phyloP scores from a whole-genome alignment of 2,329 filamentous ascomycete genomes.

The Botrytis medusae region DNA sequence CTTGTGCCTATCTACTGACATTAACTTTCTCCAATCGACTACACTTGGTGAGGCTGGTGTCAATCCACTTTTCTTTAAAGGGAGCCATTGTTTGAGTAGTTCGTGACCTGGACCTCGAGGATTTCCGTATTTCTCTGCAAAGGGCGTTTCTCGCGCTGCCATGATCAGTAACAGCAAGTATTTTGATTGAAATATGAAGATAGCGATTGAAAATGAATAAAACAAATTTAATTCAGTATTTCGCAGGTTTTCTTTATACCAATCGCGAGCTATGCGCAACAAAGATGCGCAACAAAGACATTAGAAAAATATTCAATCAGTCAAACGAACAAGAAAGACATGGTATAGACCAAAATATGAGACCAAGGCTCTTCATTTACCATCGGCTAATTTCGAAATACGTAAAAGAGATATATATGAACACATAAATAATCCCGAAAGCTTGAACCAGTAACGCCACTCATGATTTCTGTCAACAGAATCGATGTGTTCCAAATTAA shows the following conservation, averaged over 20 bases:
- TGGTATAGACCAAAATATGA: neutral
- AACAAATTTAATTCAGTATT: neutral
- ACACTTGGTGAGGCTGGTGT: slow-evolving; percentile 1
- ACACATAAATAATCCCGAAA: neutral
- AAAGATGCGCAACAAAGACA: neutral
- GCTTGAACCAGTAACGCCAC: neutral
- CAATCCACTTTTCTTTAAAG: neutral
- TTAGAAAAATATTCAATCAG: too few species aligned
- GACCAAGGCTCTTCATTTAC: neutral
- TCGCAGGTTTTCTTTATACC: neutral
- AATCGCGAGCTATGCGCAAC: neutral
- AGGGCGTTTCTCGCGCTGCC: neutral
- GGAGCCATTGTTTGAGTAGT: neutral
- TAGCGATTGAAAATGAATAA: neutral
- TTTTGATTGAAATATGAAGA: neutral
- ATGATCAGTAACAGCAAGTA: neutral
- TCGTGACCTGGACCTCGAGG: neutral
- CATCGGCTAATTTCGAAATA: neutral
- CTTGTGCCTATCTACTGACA: neutral
- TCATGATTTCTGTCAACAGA: neutral
- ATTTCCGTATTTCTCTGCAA: slow-evolving; percentile 1
- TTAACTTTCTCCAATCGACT: neutral
- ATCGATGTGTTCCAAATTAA: neutral
- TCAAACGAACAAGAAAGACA: neutral
- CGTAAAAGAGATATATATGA: neutral